These are phyloP conservation scores for Eucommia ulmoides DNA, from an alignment of 257 asterid species.

Conservation along the genomic window DNA sequence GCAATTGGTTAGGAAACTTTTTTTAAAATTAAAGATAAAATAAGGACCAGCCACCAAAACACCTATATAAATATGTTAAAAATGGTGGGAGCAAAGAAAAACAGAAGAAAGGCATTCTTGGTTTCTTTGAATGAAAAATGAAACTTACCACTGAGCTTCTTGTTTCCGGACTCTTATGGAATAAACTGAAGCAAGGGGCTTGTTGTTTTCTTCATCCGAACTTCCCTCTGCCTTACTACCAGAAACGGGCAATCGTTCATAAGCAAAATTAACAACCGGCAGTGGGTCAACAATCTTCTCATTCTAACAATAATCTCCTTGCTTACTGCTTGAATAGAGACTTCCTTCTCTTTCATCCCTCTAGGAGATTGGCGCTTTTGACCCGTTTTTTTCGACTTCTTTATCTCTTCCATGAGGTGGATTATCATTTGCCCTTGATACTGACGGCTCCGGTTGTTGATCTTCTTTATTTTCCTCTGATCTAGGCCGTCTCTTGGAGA, in stretches of 20 bases:
- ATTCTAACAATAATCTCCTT: slow-evolving; percentile 8
- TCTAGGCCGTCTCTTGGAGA: slow-evolving; percentile 2
- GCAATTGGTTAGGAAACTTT: too few species aligned
- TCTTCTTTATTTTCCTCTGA: slow-evolving; percentile 8
- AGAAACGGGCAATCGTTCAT: slow-evolving; percentile 8
- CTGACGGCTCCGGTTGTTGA: slow-evolving; percentile 21
- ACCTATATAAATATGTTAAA: slow-evolving; percentile 7
- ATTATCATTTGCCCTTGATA: slow-evolving; percentile 9
- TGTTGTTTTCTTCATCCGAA: slow-evolving; percentile 39
- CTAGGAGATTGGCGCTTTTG: slow-evolving; percentile 17
- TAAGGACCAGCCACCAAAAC: background rate
- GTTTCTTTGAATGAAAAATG: slow-evolving; percentile 5
- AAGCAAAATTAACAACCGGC: slow-evolving; percentile 16
- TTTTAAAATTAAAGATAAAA: too few species aligned
- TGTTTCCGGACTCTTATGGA: slow-evolving; percentile 23
- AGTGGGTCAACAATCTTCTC: slow-evolving; percentile 10
- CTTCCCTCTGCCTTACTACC: slow-evolving; percentile 25
- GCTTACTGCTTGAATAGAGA: slow-evolving; percentile 11
- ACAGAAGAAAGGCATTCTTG: slow-evolving; percentile 1
- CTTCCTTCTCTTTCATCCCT: slow-evolving; percentile 14
- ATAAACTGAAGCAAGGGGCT: slow-evolving; percentile 21
- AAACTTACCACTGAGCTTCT: slow-evolving; percentile 32
- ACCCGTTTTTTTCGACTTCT: slow-evolving; percentile 10
- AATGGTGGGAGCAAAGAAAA: slow-evolving; percentile 1
- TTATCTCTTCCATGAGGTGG: slow-evolving; percentile 16